Conservation (phyloP, 371 early-diverging fungal genomes). For the Rhizopus sp. region DNA sequence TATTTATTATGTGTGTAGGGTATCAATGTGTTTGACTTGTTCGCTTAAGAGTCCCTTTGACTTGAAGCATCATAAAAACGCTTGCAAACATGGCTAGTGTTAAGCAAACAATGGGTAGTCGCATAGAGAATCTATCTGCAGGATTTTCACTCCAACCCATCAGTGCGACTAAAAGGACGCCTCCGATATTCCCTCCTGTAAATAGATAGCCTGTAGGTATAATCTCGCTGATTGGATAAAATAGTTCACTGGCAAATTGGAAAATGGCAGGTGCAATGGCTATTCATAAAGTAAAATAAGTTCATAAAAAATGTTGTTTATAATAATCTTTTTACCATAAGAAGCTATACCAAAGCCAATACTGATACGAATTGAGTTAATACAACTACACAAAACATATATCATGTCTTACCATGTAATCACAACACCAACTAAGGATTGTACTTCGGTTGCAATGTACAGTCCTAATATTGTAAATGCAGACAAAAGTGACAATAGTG, state of each 20-base stretch:
- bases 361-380: constrained; percentile 19
- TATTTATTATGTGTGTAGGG: neutral
- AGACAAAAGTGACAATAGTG: constrained; percentile 25
- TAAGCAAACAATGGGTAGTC: constrained; percentile 34
- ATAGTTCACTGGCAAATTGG: constrained; percentile 52
- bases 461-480: constrained; percentile 31
- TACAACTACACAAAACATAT: neutral
- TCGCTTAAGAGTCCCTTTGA: constrained; percentile 41
- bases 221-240: constrained; percentile 50
- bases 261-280: constrained; percentile 56
- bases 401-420: constrained; percentile 32
- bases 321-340: constrained; percentile 35
- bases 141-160: constrained; percentile 52
- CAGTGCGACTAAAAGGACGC: constrained; percentile 35
- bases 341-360: constrained; percentile 47
- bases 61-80: constrained; percentile 27
- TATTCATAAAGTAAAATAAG: constrained; percentile 12
- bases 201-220: constrained; percentile 53
- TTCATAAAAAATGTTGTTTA: neutral
- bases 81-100: constrained; percentile 26
- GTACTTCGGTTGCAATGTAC: constrained; percentile 28
- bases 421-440: constrained; percentile 30
- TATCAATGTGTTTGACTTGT: constrained; percentile 1
- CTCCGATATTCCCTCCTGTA: constrained; percentile 44
- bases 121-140: constrained; percentile 35